Conservation (phyloP, 108 stramenopile species). For the Mediolabrus comicus region DNA sequence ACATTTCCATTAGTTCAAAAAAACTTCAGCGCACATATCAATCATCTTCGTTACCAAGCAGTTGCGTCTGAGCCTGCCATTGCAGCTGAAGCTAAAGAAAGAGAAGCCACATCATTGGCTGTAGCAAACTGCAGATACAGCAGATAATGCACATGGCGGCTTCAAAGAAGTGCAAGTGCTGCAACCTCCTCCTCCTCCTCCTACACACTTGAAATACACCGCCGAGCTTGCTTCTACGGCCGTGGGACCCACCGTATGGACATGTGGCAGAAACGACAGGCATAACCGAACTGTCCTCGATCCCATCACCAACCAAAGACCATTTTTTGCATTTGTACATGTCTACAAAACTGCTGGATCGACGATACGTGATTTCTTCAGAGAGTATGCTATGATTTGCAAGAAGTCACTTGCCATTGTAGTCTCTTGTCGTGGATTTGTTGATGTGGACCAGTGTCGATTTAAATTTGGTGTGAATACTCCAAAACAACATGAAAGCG, state of each 20-base stretch:
- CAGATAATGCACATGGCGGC: too few species aligned
- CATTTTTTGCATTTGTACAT: conserved; percentile 54
- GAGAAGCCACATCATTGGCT: not conserved
- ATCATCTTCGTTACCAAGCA: not conserved
- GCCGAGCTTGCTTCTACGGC: not conserved
- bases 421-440: not conserved
- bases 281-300: not conserved
- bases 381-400: conserved; percentile 39
- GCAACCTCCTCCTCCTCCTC: not conserved
- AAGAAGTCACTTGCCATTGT: conserved; percentile 27
- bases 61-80: not conserved
- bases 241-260: conserved; percentile 8
- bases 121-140: not conserved
- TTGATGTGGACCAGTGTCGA: conserved; percentile 17
- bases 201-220: not conserved
- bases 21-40: not conserved
- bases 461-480: not conserved
- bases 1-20: not conserved
- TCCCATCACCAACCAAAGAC: conserved; percentile 18
- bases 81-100: too few species aligned
- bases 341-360: conserved; percentile 67
- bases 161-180: too few species aligned
- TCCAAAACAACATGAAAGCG: not conserved
- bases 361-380: conserved; percentile 48
- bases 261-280: conserved; percentile 18